These are phyloP conservation scores for Begonia loranthoides DNA, from an alignment of 306 rosid genomes.

Conservation along the genomic window DNA sequence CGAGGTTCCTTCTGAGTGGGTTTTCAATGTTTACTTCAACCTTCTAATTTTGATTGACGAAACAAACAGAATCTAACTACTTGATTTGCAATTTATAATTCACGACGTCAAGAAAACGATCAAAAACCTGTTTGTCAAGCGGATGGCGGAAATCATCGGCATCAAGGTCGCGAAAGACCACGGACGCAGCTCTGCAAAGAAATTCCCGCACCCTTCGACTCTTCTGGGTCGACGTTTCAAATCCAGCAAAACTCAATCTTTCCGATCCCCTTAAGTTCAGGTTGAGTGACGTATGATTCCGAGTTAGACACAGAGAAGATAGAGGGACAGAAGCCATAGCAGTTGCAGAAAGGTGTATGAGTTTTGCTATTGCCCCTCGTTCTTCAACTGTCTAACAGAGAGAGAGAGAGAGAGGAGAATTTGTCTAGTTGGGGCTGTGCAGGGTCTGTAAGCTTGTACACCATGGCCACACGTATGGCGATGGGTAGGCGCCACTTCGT, in stretches of 20 bases:
- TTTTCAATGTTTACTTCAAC: no score
- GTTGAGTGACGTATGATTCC: slow-evolving; percentile 18
- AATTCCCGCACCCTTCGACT: slow-evolving; percentile 10
- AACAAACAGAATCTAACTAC: no score
- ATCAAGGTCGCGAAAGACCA: slow-evolving; percentile 61
- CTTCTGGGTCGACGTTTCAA: slow-evolving; percentile 15
- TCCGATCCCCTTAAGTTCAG: slow-evolving; percentile 19
- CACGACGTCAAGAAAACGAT: background rate
- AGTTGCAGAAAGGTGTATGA: background rate
- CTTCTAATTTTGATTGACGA: no score
- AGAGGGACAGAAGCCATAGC: slow-evolving; percentile 53
- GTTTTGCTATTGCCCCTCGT: no score
- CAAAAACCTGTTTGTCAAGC: slow-evolving; percentile 65
- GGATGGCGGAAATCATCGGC: slow-evolving; percentile 98
- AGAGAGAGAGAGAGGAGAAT: slow-evolving; percentile 3
- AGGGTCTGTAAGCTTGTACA: slow-evolving; percentile 13
- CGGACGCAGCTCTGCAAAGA: slow-evolving; percentile 43
- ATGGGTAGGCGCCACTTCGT: slow-evolving; percentile 48
- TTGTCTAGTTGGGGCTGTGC: background rate
- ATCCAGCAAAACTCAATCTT: slow-evolving; percentile 14
- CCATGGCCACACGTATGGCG: slow-evolving; percentile 48
- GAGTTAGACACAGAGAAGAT: slow-evolving; percentile 30
- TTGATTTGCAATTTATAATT: background rate
- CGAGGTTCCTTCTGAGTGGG: no score
- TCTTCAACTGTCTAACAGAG: background rate